Conservation (phyloP, 768 basidiomycete species). For the Boletus rex-veris region DNA sequence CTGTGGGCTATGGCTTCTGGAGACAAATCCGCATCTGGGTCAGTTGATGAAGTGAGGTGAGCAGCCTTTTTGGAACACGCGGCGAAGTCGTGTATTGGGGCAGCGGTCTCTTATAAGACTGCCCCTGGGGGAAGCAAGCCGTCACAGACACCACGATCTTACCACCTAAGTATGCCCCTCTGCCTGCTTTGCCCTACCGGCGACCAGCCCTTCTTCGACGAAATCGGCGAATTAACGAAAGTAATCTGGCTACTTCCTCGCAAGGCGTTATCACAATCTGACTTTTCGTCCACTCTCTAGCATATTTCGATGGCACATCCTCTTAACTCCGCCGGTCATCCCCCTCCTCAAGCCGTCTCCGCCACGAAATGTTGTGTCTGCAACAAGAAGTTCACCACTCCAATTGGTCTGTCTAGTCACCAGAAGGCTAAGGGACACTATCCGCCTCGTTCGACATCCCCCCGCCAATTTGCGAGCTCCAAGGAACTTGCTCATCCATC, state of each 20-base stretch:
- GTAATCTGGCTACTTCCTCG: constrained; percentile 8
- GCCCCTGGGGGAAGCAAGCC: constrained; percentile 10
- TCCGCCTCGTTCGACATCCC: constrained; percentile 7
- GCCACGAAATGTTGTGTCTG: constrained; percentile 23
- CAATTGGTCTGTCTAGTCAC: constrained; percentile 15
- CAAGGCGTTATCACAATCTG: background rate
- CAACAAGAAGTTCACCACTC: constrained; percentile 24
- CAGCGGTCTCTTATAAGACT: constrained; percentile 30
- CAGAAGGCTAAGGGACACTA: constrained; percentile 24
- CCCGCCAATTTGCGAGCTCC: background rate
- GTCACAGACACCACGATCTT: constrained; percentile 16
- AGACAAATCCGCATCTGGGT: constrained; percentile 22
- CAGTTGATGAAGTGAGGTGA: constrained; percentile 24
- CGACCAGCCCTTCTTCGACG: constrained; percentile 22
- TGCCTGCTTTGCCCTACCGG: constrained; percentile 24
- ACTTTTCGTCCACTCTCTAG: constrained; percentile 9
- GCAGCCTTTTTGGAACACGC: constrained; percentile 27
- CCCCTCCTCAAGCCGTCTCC: constrained; percentile 2
- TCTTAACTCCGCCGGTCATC: background rate
- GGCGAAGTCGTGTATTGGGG: constrained; percentile 33
- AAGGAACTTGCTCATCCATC: constrained; percentile 1
- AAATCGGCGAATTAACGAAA: constrained; percentile 14
- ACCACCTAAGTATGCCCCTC: constrained; percentile 17
- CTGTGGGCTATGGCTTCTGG: constrained; percentile 19
- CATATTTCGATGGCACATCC: constrained; percentile 22